Conservation (phyloP, 257 asterid species). For the Forsythia viridissima region DNA sequence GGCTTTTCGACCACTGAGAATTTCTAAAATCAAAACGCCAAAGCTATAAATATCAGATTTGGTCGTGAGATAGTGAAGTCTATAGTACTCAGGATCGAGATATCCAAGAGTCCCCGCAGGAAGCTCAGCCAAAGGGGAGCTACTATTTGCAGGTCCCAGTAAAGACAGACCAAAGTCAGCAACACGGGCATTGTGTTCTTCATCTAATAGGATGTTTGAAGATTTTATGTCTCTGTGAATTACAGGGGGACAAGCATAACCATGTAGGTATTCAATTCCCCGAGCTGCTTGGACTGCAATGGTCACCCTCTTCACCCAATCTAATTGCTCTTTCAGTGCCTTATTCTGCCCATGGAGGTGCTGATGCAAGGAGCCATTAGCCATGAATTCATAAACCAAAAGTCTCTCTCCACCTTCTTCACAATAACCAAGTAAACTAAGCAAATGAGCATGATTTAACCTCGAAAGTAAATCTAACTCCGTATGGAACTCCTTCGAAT, state of each 20-base stretch:
- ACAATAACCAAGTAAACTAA: constrained; percentile 82
- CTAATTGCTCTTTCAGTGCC: constrained; percentile 54
- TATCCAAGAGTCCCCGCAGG: constrained; percentile 94
- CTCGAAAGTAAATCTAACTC: constrained; percentile 87
- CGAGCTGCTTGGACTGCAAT: constrained; percentile 95
- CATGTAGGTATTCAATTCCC: constrained; percentile 87
- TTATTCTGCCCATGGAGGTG: constrained; percentile 59
- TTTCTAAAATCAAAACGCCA: constrained; percentile 83
- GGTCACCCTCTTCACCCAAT: constrained; percentile 84
- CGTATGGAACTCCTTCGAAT: constrained; percentile 77
- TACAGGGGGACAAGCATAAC: constrained; percentile 95
- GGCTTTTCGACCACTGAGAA: constrained; percentile 83
- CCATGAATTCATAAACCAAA: constrained; percentile 90
- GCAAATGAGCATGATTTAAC: constrained; percentile 82
- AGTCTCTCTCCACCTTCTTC: constrained; percentile 87
- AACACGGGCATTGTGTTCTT: constrained; percentile 92
- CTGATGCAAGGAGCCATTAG: constrained; percentile 85
- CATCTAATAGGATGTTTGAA: constrained; percentile 85
- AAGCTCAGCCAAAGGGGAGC: constrained; percentile 86
- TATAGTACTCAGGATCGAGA: constrained; percentile 88
- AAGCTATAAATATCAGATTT: constrained; percentile 90
- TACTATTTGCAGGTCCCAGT: constrained; percentile 82
- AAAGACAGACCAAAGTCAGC: constrained; percentile 89
- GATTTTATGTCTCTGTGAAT: constrained; percentile 92
- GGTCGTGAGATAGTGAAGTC: constrained; percentile 88